Percentiles rank a stretch among this genome's conserved stretches.
Conservation (phyloP, 75 land plant species). For the Gnetum montanum region DNA sequence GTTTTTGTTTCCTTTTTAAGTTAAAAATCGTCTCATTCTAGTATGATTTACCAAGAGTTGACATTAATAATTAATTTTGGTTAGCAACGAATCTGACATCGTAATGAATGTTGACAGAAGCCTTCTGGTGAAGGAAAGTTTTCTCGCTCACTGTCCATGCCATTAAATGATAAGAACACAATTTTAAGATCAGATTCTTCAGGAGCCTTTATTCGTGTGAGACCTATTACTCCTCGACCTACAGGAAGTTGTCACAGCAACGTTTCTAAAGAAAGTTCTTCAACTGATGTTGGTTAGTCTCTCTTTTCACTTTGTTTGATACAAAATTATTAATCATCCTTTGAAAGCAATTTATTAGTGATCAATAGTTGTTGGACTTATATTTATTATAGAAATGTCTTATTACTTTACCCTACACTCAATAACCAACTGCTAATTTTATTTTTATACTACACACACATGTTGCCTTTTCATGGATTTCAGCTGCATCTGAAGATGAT, state of each 20-base stretch:
- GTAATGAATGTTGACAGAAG: conserved; percentile 35
- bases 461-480: no score
- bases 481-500: conserved; percentile 24
- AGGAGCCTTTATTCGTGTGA: conserved; percentile 36
- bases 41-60: no score
- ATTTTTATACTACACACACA: no score
- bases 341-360: background rate
- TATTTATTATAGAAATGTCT: background rate
- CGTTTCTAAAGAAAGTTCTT: conserved; percentile 1
- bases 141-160: conserved; percentile 48
- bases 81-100: no score
- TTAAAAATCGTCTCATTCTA: no score
- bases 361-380: background rate
- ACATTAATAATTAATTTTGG: no score
- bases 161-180: conserved; percentile 17
- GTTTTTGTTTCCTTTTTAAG: no score
- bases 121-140: conserved; percentile 17
- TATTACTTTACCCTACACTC: background rate
- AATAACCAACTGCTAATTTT: conserved; percentile 6
- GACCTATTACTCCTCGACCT: conserved; percentile 40
- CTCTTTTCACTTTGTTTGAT: background rate
- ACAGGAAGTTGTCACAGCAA: conserved; percentile 11
- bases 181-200: conserved; percentile 37
- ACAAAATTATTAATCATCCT: background rate
- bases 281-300: conserved; percentile 23